These are phyloP conservation scores for Colletotrichum sansevieriae DNA, from an alignment of 2,329 filamentous ascomycete species.

Conservation along the genomic window DNA sequence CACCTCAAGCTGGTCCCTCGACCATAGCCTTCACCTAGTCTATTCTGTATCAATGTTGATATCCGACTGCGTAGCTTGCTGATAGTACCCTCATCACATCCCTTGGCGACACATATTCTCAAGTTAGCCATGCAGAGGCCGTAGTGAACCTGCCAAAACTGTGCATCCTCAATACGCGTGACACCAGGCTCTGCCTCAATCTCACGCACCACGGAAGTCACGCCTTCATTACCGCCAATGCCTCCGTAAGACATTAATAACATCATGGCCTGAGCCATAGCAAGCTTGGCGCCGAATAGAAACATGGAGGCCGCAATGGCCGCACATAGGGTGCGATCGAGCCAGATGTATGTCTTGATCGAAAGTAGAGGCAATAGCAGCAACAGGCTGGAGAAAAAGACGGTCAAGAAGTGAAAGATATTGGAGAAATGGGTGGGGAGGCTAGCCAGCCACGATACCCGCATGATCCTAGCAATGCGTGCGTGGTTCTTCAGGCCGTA, in stretches of 20 bases:
- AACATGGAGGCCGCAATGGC: conserved; percentile 92
- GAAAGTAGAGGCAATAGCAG: conserved; percentile 86
- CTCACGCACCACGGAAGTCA: conserved; percentile 83
- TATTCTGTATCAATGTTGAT: conserved; percentile 83
- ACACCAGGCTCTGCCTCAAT: conserved; percentile 86
- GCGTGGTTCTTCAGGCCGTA: conserved; percentile 91
- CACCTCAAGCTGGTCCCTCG: conserved; percentile 83
- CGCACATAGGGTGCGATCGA: conserved; percentile 85
- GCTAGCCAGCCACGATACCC: conserved; percentile 83
- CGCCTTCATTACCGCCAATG: conserved; percentile 57
- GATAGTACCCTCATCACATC: conserved; percentile 77
- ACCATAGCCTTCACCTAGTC: conserved; percentile 89
- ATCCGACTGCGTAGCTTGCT: conserved; percentile 82
- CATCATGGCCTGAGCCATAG: conserved; percentile 90
- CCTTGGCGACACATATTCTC: conserved; percentile 77
- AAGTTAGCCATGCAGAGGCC: conserved; percentile 96
- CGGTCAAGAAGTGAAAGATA: conserved; percentile 92
- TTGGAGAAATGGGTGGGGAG: conserved; percentile 92
- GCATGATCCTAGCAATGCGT: conserved; percentile 91
- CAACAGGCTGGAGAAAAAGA: conserved; percentile 86
- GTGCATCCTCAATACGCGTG: conserved; percentile 84
- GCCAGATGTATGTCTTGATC: conserved; percentile 82
- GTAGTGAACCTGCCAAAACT: conserved; percentile 99
- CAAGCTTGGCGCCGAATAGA: conserved; percentile 83
- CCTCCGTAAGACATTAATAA: conserved; percentile 88